These are phyloP conservation scores for Cyclostephanos invisitatus DNA, from an alignment of 108 stramenopile species.

Conservation along the genomic window DNA sequence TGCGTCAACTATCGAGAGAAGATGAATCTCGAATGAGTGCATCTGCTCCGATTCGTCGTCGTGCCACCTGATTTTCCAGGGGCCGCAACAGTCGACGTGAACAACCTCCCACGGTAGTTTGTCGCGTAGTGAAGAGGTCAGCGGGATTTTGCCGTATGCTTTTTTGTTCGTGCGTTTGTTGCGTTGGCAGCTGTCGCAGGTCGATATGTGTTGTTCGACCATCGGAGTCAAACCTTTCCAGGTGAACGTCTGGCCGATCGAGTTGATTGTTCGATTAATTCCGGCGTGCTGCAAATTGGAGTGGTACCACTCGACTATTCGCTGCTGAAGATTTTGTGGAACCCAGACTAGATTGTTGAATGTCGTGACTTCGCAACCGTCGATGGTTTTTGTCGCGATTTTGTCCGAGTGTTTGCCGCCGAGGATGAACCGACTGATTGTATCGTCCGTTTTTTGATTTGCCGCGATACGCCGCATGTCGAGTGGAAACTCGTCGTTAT, in stretches of 20 bases:
- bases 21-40: not conserved
- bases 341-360: conserved; percentile 9
- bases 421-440: not conserved
- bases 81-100: conserved; percentile 17
- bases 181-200: conserved; percentile 22
- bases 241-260: not conserved
- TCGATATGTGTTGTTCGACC: not conserved
- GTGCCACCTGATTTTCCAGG: not conserved
- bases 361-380: not conserved
- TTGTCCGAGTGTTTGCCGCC: not conserved
- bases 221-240: not conserved
- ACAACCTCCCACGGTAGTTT: conserved; percentile 12
- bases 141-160: conserved; percentile 5
- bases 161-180: conserved; percentile 16
- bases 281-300: conserved; percentile 22
- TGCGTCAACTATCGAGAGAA: not conserved
- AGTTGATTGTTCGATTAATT: not conserved
- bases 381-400: not conserved
- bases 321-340: not conserved
- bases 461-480: not conserved
- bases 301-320: conserved; percentile 32
- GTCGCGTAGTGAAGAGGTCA: not conserved
- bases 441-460: conserved; percentile 1
- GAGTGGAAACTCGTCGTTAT: not conserved
- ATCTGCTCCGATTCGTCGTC: not conserved